Evolutionary conservation across 2,329 filamentous ascomycete genomes (phyloP), one percentile per base, ranked within the genome.

Genomic region (Fusarium nodosum): DNA sequence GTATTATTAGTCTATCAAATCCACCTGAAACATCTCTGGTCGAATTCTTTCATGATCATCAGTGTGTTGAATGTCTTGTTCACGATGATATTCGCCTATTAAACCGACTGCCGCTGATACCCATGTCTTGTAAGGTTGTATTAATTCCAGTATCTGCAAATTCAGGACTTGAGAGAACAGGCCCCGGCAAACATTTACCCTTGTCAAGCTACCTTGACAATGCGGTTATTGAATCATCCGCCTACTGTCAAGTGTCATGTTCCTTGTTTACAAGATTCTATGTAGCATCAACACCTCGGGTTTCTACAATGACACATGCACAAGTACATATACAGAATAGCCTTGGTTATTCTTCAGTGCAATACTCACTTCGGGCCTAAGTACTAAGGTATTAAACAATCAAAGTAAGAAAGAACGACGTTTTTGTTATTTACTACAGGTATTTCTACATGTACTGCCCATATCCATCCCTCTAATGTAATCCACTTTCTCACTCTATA

Each of bases 41-140:
- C 26, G 7, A 10, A 30, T 44, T 55, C 28, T 69, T 64, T 69
- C 66, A 70, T 67, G 66, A 69, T 66, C 22, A 58, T 69, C 56
- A 62, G 42, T 46, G 8, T 33, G 50, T 65, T 65, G n/a, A 28
- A 20, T 26, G 11, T 48, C 12, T 41, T 65, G 12, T 16, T 52
- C 38, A 24, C 34, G 18, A 59, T 22, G n/a, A 18, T 47, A 15
- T 18, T 22, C 24, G 18, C 18, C 24, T 28, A 53, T 34, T 47
- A 51, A 53, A 57, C 39, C 62, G 64, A 59, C 26, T 48, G 28
- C 45, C 33, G 30, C 31, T 41, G 26, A 56, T 58, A 62, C 20
- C 48, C 46, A 54, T 58, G 56, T 22, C 60, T 44, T 47, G 55
- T 50, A 44, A 30, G n/a, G 20, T 38, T 53, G 48, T 51, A 39